Percentiles rank a stretch among this genome's conserved stretches.
These are phyloP conservation scores for Leccinum longicurvipes DNA, from an alignment of 768 basidiomycete species.

Conservation along the genomic window DNA sequence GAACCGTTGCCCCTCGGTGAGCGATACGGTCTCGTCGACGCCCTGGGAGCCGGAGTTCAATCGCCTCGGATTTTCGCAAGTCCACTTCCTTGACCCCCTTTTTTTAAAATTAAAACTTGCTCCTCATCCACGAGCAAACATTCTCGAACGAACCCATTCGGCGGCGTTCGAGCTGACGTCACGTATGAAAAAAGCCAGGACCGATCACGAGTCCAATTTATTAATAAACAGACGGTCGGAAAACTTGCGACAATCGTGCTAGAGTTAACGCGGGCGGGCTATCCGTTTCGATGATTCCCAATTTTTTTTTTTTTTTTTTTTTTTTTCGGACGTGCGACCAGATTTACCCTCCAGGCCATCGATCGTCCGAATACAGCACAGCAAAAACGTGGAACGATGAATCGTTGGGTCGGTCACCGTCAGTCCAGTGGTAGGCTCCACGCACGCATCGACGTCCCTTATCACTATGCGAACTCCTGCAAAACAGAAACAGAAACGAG, in stretches of 20 bases:
- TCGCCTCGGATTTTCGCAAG: no score
- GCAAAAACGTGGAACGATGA: not conserved
- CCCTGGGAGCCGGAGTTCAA: not conserved
- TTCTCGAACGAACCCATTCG: not conserved
- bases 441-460: not conserved
- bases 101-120: not conserved
- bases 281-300: not conserved
- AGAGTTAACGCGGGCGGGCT: not conserved
- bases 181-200: not conserved
- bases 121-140: not conserved
- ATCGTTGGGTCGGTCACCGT: no score
- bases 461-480: no score
- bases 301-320: no score
- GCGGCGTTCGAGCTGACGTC: not conserved
- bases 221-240: not conserved
- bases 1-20: not conserved
- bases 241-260: not conserved
- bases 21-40: not conserved
- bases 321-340: not conserved
- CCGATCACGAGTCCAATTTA: not conserved
- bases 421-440: not conserved
- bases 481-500: no score
- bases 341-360: not conserved
- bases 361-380: not conserved
- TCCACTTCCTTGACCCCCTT: not conserved